Evolutionary conservation across 2,329 filamentous ascomycete species (phyloP), one percentile per base, ranked within the genome.

Genomic region (Colletotrichum orbiculare): DNA sequence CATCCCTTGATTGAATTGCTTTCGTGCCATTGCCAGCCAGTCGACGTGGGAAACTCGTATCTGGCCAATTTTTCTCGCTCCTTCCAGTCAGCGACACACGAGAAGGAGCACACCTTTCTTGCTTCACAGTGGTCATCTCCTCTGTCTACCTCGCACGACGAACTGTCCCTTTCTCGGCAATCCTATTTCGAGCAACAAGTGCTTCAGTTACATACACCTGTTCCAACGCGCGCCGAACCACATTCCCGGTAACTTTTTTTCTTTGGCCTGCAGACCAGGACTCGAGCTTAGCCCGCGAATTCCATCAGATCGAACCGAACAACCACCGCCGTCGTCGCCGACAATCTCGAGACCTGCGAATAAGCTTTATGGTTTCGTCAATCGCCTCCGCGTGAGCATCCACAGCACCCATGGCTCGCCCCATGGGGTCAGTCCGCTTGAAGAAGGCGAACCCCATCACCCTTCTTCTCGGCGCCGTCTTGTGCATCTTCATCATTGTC

Each of bases 371-470:
- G 66, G 52, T 48, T 70, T 64, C 60, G 37, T 62, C 58, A 46
- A 63, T 78, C 49, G 34, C 45, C 54, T 57, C 50, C 54, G 41
- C 66, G 45, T 66, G 50, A 68, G 52, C 55, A 58, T 34, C 42
- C 45, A 47, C 48, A 56, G 72, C 69, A 59, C 43, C 77, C 77
- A 86, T 86, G 84, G 82, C 84, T 74, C 82, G 84, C 75, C 81
- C 85, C 76, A 82, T 89, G 82, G 85, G 87, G 73, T 82, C 86
- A 70, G 84, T 87, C 71, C 91, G 92, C 80, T 86, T 95, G 75
- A 92, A 92, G 81, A 91, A 91, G 81, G 88, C 90, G 76, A 96
- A 89, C 79, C 90, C 92, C 68, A 84, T 91, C 74, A 95, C 91
- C 59, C 81, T 95, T 69, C 77, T 90, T 70, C 83, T 96, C 70